phyloP scores from a whole-genome alignment of 2,329 filamentous ascomycete species.

The Chalaropsis thielavioides region DNA sequence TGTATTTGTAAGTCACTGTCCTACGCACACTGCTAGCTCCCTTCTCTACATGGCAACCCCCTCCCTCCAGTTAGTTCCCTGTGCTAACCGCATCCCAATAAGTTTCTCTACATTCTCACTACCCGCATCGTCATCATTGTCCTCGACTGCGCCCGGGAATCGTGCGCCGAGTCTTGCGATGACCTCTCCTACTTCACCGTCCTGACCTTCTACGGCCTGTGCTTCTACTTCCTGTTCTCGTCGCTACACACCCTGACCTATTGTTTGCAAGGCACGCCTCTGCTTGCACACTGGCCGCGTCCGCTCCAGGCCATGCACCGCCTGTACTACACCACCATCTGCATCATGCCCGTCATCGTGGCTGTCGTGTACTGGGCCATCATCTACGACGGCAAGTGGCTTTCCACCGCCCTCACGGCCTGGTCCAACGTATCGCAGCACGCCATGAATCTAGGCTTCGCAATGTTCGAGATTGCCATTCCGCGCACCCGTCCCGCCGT shows the following conservation, averaged over 20 bases:
- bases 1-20: slow-evolving; percentile 31
- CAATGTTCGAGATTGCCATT: slow-evolving; percentile 59
- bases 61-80: too few relatives aligned
- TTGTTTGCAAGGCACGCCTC: slow-evolving; percentile 35
- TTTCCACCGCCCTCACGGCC: slow-evolving; percentile 33
- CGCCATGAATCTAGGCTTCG: slow-evolving; percentile 57
- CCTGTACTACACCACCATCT: slow-evolving; percentile 48
- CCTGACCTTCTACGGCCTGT: slow-evolving; percentile 68
- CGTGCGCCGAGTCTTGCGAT: slow-evolving; percentile 33
- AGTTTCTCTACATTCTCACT: slow-evolving; percentile 54
- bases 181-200: slow-evolving; percentile 74
- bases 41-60: neutral
- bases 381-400: slow-evolving; percentile 41
- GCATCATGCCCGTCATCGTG: slow-evolving; percentile 52
- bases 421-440: slow-evolving; percentile 63
- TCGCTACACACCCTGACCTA: slow-evolving; percentile 57
- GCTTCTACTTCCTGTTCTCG: slow-evolving; percentile 60
- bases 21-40: neutral
- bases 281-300: slow-evolving; percentile 46
- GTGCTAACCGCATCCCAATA: slow-evolving; percentile 10
- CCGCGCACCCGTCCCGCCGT: slow-evolving; percentile 47
- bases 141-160: slow-evolving; percentile 40
- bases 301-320: slow-evolving; percentile 50
- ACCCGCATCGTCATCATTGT: slow-evolving; percentile 55
- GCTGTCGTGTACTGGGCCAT: slow-evolving; percentile 57